Conservation (phyloP, 2,329 filamentous ascomycete species). For the Ascochyta fabae region DNA sequence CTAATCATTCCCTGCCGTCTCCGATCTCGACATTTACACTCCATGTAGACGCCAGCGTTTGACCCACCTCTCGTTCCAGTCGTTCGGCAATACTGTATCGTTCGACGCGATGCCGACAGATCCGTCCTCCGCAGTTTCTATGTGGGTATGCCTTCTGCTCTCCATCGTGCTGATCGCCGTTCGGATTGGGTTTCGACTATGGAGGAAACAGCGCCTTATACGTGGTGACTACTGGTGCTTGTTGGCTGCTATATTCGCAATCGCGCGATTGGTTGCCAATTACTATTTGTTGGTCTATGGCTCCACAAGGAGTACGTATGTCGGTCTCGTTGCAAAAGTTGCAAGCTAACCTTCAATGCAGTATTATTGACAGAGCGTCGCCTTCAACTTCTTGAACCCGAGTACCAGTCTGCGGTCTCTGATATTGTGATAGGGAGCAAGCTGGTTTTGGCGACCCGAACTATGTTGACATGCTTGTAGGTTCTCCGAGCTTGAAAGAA, state of each 20-base stretch:
- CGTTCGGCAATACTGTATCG: slow-evolving; percentile 4
- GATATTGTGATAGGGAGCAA: slow-evolving; percentile 21
- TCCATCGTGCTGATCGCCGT: slow-evolving; percentile 20
- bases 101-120: slow-evolving; percentile 12
- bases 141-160: slow-evolving; percentile 25
- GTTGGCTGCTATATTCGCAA: slow-evolving; percentile 16
- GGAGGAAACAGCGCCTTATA: slow-evolving; percentile 20
- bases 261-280: slow-evolving; percentile 21
- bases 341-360: slow-evolving; percentile 1
- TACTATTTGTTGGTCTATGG: slow-evolving; percentile 23
- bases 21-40: slow-evolving; percentile 7
- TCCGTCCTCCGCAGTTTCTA: slow-evolving; percentile 14
- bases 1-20: not conserved
- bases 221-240: slow-evolving; percentile 29
- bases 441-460: slow-evolving; percentile 23
- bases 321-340: not conserved
- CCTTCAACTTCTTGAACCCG: slow-evolving; percentile 13
- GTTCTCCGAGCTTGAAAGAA: not conserved
- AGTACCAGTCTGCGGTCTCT: not conserved
- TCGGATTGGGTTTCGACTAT: slow-evolving; percentile 19
- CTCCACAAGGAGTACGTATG: slow-evolving; percentile 23
- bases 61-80: not conserved
- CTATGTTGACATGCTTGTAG: slow-evolving; percentile 23
- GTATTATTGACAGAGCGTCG: slow-evolving; percentile 14
- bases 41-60: slow-evolving; percentile 13